Evolutionary conservation across 2,329 filamentous ascomycete species (phyloP).

Genomic region (Gliomastix tumulicola): DNA sequence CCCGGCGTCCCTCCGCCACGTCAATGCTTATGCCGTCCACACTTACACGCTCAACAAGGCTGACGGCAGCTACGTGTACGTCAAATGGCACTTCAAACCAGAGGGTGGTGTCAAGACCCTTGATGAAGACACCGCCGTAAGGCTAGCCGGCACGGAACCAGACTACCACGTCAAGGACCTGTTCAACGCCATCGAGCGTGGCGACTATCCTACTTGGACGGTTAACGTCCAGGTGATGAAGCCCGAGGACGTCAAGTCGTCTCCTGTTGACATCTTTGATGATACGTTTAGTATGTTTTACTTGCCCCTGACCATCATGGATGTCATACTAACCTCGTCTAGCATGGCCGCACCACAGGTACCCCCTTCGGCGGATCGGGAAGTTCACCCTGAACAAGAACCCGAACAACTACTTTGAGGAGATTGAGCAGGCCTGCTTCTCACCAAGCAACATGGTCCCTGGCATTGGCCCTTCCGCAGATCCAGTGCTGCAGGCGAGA

Average conservation of each 20-base stretch:
- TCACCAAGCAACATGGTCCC: constrained; percentile 75
- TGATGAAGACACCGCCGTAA: constrained; percentile 74
- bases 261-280: constrained; percentile 76
- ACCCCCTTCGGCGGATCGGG: constrained; percentile 72
- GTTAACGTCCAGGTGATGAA: constrained; percentile 79
- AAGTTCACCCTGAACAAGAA: constrained; percentile 75
- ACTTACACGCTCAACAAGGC: constrained; percentile 65
- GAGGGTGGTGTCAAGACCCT: constrained; percentile 70
- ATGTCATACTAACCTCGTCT: too few species aligned
- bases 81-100: constrained; percentile 73
- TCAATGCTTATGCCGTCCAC: constrained; percentile 82
- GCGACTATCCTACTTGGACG: constrained; percentile 69
- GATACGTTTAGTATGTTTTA: constrained; percentile 79
- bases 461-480: constrained; percentile 70
- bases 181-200: constrained; percentile 63
- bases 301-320: too few species aligned
- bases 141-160: constrained; percentile 67
- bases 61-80: constrained; percentile 62
- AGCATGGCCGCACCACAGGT: constrained; percentile 75
- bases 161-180: constrained; percentile 80
- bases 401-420: constrained; percentile 73
- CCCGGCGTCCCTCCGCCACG: constrained; percentile 72
- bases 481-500: constrained; percentile 66
- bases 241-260: constrained; percentile 62
- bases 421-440: constrained; percentile 79